A percentile compares a stretch with the other conserved stretches of the same genome.
These are phyloP conservation scores for Saprolegnia diclina DNA, from an alignment of 352 stramenopile genomes.

Conservation along the genomic window DNA sequence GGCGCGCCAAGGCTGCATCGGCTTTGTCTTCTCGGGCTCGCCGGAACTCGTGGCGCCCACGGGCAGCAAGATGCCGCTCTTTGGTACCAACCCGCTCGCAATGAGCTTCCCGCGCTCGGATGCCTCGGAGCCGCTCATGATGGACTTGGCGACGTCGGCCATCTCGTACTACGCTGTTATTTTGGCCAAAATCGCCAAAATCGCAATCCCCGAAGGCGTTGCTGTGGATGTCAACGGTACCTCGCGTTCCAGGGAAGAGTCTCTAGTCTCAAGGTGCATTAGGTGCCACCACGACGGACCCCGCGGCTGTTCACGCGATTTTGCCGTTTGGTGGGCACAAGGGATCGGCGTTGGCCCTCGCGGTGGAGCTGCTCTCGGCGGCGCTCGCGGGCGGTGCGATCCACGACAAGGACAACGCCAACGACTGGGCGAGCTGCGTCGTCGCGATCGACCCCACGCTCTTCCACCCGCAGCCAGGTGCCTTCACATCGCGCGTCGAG, in stretches of 20 bases:
- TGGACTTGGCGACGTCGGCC: slow-evolving; percentile 20
- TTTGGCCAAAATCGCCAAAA: slow-evolving; percentile 22
- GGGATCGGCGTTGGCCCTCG: slow-evolving; percentile 13
- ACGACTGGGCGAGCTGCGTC: slow-evolving; percentile 22
- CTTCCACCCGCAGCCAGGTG: slow-evolving; percentile 1
- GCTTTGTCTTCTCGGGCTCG: slow-evolving; percentile 17
- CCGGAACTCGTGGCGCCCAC: slow-evolving; percentile 17
- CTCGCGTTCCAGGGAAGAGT: background rate
- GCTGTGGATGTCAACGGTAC: slow-evolving; percentile 5
- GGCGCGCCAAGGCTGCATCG: slow-evolving; percentile 11
- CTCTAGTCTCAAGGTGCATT: no score
- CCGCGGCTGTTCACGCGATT: slow-evolving; percentile 8
- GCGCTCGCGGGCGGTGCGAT: slow-evolving; percentile 15
- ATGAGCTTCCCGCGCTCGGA: slow-evolving; percentile 7
- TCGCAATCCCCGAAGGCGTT: slow-evolving; percentile 4
- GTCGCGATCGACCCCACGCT: slow-evolving; percentile 8
- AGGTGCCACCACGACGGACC: slow-evolving; percentile 14
- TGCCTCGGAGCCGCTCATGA: slow-evolving; percentile 1
- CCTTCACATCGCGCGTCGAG: slow-evolving; percentile 12
- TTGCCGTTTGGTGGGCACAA: slow-evolving; percentile 23
- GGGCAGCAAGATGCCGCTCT: slow-evolving; percentile 14
- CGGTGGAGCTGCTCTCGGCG: slow-evolving; percentile 11
- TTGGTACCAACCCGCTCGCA: slow-evolving; percentile 21
- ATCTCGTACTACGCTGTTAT: slow-evolving; percentile 22
- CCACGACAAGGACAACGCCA: slow-evolving; percentile 18